phyloP scores from a whole-genome alignment of 1,139 yeast species.

The Pichia kudriavzevii region DNA sequence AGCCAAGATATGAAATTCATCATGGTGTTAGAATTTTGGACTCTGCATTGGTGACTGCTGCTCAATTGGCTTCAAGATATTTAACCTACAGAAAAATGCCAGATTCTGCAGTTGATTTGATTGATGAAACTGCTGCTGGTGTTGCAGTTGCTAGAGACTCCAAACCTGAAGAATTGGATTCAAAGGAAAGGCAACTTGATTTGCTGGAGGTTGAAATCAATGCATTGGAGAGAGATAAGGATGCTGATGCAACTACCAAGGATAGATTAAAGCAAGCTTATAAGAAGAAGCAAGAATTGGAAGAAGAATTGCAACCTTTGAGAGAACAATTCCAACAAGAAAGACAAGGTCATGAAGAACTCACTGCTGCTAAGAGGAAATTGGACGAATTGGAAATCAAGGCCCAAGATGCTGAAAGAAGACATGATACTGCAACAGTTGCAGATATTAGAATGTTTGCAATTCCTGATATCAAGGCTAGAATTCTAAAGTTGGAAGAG shows the following conservation, averaged over 20 bases:
- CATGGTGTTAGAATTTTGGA: slow-evolving; percentile 97
- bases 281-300: slow-evolving; percentile 72
- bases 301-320: slow-evolving; percentile 79
- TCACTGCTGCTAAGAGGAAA: slow-evolving; percentile 81
- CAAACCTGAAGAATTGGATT: slow-evolving; percentile 93
- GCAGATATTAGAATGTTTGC: slow-evolving; percentile 97
- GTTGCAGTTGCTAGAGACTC: slow-evolving; percentile 98
- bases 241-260: slow-evolving; percentile 76
- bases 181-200: slow-evolving; percentile 85
- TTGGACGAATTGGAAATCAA: slow-evolving; percentile 87
- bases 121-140: slow-evolving; percentile 95
- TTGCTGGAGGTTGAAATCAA: slow-evolving; percentile 90
- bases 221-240: slow-evolving; percentile 94
- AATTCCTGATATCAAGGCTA: slow-evolving; percentile 80
- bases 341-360: slow-evolving; percentile 84
- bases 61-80: slow-evolving; percentile 90
- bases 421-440: slow-evolving; percentile 88
- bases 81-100: slow-evolving; percentile 94
- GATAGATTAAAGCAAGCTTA: slow-evolving; percentile 78
- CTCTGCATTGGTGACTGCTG: slow-evolving; percentile 90
- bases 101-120: slow-evolving; percentile 94
- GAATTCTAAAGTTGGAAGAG: slow-evolving; percentile 67
- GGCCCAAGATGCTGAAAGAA: slow-evolving; percentile 95
- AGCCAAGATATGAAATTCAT: slow-evolving; percentile 92
- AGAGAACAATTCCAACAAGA: slow-evolving; percentile 83